Percentiles rank a stretch among this genome's conserved stretches.
Evolutionary conservation across 139 green algal species (phyloP).

Genomic region (Chlamydomonas schloesseri): DNA sequence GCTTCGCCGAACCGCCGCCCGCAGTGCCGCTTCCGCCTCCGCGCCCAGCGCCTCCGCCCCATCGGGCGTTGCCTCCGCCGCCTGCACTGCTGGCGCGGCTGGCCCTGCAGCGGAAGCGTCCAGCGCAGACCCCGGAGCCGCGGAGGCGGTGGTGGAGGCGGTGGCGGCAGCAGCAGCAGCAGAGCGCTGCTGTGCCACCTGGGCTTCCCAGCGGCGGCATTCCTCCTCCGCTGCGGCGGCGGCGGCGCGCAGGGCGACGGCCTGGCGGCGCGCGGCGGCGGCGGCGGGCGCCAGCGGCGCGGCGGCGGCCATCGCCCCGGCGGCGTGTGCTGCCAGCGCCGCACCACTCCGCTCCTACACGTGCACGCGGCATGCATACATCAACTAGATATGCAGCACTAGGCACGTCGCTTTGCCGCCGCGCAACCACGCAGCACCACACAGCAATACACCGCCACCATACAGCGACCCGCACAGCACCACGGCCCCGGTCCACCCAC

Average conservation of each 20-base stretch:
- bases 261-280: not conserved
- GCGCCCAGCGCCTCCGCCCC: not conserved
- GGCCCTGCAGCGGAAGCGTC: no score
- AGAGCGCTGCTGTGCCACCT: not conserved
- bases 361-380: no score
- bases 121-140: no score
- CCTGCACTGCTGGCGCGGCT: no score
- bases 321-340: not conserved
- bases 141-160: no score
- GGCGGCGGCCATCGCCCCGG: not conserved
- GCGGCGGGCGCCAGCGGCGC: not conserved
- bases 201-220: not conserved
- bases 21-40: not conserved
- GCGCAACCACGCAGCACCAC: no score
- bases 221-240: not conserved
- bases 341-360: not conserved
- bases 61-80: not conserved
- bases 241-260: not conserved
- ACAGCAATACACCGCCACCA: no score
- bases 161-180: not conserved
- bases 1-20: no score
- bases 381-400: no score
- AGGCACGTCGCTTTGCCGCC: no score
- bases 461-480: no score
- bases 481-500: no score